These are phyloP conservation scores for Zea luxurians DNA, from an alignment of 176 grass and related monocot genomes.

Conservation along the genomic window DNA sequence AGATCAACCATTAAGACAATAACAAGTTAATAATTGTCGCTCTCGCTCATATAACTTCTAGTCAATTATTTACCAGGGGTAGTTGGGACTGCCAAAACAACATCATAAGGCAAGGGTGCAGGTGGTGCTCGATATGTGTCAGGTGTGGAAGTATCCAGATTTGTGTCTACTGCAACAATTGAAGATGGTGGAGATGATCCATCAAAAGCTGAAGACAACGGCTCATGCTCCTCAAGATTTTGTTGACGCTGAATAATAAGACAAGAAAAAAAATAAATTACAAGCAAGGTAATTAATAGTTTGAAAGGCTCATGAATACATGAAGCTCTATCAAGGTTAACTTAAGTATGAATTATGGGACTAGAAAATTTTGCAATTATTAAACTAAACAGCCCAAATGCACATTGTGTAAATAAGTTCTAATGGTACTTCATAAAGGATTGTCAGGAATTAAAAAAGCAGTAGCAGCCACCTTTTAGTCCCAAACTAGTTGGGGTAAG, in stretches of 20 bases:
- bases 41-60: constrained; percentile 16
- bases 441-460: not conserved
- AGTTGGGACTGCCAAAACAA: constrained; percentile 49
- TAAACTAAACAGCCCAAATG: constrained; percentile 4
- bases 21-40: constrained; percentile 14
- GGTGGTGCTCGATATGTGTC: constrained; percentile 80
- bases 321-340: not conserved
- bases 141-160: constrained; percentile 73
- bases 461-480: not conserved
- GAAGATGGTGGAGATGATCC: constrained; percentile 58
- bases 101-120: constrained; percentile 87
- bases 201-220: constrained; percentile 64
- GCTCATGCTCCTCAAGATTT: constrained; percentile 68
- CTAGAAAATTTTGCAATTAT: not conserved
- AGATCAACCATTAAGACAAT: not conserved
- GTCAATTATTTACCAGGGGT: constrained; percentile 43
- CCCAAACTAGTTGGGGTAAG: too few species aligned
- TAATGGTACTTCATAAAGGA: constrained; percentile 13
- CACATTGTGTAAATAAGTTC: not conserved
- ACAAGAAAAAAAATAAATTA: constrained; percentile 10
- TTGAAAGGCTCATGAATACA: not conserved
- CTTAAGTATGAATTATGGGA: constrained; percentile 8
- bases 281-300: constrained; percentile 15
- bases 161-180: constrained; percentile 62
- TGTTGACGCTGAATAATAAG: constrained; percentile 54